phyloP scores from a whole-genome alignment of 768 basidiomycete species.

The Lactarius akahatsu region DNA sequence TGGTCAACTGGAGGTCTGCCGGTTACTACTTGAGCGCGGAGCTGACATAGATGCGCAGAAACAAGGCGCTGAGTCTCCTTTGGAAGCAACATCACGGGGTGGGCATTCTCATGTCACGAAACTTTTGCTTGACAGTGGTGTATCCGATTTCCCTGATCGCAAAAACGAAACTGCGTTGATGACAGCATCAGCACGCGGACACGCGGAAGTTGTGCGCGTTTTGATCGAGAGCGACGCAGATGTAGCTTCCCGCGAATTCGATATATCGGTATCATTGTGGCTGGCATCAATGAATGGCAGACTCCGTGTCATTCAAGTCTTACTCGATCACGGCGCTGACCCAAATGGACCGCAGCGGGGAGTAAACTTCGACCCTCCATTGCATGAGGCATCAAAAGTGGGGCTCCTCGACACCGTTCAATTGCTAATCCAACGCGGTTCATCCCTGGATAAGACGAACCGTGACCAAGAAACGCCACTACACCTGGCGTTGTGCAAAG shows the following conservation, averaged over 20 bases:
- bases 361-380: too few relatives aligned
- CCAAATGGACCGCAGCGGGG: too few relatives aligned
- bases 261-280: not conserved
- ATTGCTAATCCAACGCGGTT: not conserved
- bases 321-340: too few relatives aligned
- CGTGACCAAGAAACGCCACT: not conserved
- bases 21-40: not conserved
- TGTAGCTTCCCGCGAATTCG: not conserved
- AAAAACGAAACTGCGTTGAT: not conserved
- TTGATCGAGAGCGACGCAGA: slow-evolving; percentile 2
- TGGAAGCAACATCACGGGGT: not conserved
- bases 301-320: too few relatives aligned
- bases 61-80: not conserved
- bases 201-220: not conserved
- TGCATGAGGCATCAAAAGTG: too few relatives aligned
- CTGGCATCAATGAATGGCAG: not conserved
- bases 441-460: not conserved
- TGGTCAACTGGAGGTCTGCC: not conserved
- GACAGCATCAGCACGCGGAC: not conserved
- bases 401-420: too few relatives aligned
- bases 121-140: not conserved
- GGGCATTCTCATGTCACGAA: not conserved
- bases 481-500: fast-evolving
- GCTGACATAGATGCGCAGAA: not conserved
- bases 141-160: not conserved